These are phyloP conservation scores for Globisporangium rhizosaccharum DNA, from an alignment of 352 stramenopile species.

Conservation along the genomic window DNA sequence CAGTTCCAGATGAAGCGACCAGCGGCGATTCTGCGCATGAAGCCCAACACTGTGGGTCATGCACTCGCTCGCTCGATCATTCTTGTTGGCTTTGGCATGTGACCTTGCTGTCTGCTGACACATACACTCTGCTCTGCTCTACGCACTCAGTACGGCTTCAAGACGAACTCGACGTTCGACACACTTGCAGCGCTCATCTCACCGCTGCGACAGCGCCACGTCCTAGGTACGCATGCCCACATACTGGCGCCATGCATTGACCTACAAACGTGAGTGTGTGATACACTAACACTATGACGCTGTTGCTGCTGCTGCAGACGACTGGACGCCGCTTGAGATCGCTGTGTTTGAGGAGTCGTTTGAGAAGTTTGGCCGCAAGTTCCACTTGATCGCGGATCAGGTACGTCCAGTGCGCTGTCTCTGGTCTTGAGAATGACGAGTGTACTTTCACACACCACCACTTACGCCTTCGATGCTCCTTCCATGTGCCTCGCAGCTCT, in stretches of 20 bases:
- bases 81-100: not conserved
- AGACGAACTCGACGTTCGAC: constrained; percentile 62
- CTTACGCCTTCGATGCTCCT: not conserved
- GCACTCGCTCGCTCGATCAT: not conserved
- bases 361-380: constrained; percentile 71
- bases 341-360: constrained; percentile 75
- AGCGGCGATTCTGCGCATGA: constrained; percentile 70
- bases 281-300: not conserved
- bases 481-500: constrained; percentile 28
- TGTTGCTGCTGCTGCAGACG: constrained; percentile 29
- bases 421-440: not conserved
- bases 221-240: constrained; percentile 44
- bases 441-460: too few species aligned
- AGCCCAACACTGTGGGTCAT: constrained; percentile 40
- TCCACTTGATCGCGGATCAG: constrained; percentile 66
- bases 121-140: constrained; percentile 1
- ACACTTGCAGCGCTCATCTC: constrained; percentile 56
- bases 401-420: constrained; percentile 19
- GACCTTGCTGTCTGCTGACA: not conserved
- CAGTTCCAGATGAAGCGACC: constrained; percentile 73
- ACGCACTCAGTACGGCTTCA: constrained; percentile 53
- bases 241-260: not conserved
- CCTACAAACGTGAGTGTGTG: too few species aligned
- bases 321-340: constrained; percentile 73
- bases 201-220: constrained; percentile 54